Evolutionary conservation across 1,284 basidiomycete genomes (phyloP), one percentile per base, ranked within the genome.

Genomic region (Lignosus rhinocerotis): DNA sequence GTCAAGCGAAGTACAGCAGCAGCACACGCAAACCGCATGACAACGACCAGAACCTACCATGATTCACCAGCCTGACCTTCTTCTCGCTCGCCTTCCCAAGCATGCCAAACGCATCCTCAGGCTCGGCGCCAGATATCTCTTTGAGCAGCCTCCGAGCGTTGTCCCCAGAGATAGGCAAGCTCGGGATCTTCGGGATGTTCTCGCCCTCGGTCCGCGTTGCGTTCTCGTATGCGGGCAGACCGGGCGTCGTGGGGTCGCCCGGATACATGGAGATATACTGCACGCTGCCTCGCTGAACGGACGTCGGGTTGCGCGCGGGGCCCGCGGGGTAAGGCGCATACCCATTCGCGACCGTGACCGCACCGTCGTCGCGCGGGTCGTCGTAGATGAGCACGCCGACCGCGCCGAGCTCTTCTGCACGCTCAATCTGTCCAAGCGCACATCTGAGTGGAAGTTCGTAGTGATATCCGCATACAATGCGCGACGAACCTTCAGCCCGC

Each of bases 321-420:
- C 96, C 95, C 16, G 84, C 78, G 0, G 96, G 96, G 72, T 97
- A 85, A 16, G 85, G 77, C 44, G 78, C 73, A 68, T 87, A 92
- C 2, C 91, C 92, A 62, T 96, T 94, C 58, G 83, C 84, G 19
- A 84, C 83, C 2, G 88, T 93, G 33, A 94, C 87, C 42, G 80
- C 82, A 19, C 94, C 94, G 68, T 98, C 94, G 69, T 97, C 94
- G 54, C 86, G 87, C 12, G 92, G 90, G 74, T 98, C 96, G 14
- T 86, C 87, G 75, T 94, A 98, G 67, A 98, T 95, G 50, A 90
- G 72, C 31, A 86, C 76, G 63, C 86, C 87, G 54, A 76, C 85
- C 8, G 87, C 93, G 19, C 95, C 95, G 4, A 86, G 85, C 63
- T 94, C 92, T 67, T 94, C 83, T 2, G 94, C 93, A 1, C 87